Evolutionary conservation across 2,329 filamentous ascomycete species (phyloP), one percentile per base, ranked within the genome.

Genomic region (Sporothrix globosa): DNA sequence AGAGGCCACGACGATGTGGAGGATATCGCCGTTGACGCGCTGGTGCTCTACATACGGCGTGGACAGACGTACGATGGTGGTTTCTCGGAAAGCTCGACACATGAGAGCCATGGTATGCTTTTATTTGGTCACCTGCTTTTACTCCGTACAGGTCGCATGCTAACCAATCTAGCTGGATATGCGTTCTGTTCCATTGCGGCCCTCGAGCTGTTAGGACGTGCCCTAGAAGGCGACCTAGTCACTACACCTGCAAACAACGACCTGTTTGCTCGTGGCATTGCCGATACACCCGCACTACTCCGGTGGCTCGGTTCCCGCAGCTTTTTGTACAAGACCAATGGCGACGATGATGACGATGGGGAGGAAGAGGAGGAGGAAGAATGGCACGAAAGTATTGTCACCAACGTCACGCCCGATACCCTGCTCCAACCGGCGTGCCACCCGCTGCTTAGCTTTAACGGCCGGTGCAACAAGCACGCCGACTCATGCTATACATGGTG

Each of bases 401-500:
- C 53, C 14, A 44, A 48, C 13, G 41, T 70, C 7, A 50, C 60
- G 4, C 67, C 69, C 14, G 46, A 30, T n/a, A 24, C 19, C 6
- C 27, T 60, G 0, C 39, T 65, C 4, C 30, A 41, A 1, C 46
- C 66, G 1, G 21, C 82, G 11, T 86, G 52, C 54, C 27, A 52
- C 6, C 70, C 67, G 4, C 60, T 67, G 0, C 30, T 92, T 1
- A 96, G 94, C 11, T 93, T 96, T 81, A 97, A 96, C 76, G 96
- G 96, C 34, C 89, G 96, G 66, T 89, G 88, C 78, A 97, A 97
- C 82, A 99, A 99, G 80, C 86, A 90, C 63, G 91, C 92, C 11
- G 96, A 99, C 80, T 98, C 96, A 0, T 99, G 96, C 81, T 99
- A 99, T 79, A 91, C 89, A 27, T 99, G 95, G 84, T 99, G 96